Conservation (phyloP, 768 basidiomycete genomes). For the Mrakia hoshinonis region DNA sequence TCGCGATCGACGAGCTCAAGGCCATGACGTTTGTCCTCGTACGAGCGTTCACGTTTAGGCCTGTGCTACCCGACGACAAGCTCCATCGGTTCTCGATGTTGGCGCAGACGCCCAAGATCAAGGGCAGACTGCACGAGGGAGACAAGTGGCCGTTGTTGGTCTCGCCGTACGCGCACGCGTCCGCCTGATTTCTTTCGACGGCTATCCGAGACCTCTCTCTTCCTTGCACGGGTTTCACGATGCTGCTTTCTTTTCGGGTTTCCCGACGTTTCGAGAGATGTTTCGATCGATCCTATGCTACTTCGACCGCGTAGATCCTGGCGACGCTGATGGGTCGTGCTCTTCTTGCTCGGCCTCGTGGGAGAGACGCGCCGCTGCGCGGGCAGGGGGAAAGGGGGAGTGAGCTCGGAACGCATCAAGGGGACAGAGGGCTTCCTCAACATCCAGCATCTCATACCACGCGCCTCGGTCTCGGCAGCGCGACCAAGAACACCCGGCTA, state of each 20-base stretch:
- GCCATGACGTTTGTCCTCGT: background rate
- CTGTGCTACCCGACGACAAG: too few species aligned
- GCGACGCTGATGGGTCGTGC: too few species aligned
- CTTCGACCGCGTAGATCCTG: too few species aligned
- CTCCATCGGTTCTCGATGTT: background rate
- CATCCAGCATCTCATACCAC: too few species aligned
- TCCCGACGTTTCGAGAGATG: too few species aligned
- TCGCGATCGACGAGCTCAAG: conserved; percentile 36
- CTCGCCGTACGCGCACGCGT: too few species aligned
- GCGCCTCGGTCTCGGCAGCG: too few species aligned
- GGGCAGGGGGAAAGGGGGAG: too few species aligned
- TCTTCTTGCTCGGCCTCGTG: background rate
- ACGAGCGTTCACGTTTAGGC: background rate
- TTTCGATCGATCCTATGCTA: too few species aligned
- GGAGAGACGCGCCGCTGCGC: background rate
- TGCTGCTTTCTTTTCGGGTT: conserved; percentile 25
- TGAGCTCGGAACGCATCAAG: too few species aligned
- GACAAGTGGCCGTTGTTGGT: background rate
- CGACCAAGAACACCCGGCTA: too few species aligned
- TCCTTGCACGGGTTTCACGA: conserved; percentile 31
- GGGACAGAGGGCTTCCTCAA: too few species aligned
- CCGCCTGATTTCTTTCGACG: conserved; percentile 33
- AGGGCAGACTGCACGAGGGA: background rate
- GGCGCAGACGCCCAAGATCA: background rate
- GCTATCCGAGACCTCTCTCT: background rate